These are phyloP conservation scores for Colletotrichum sp. DNA, from an alignment of 2,329 filamentous ascomycete genomes.

Conservation along the genomic window DNA sequence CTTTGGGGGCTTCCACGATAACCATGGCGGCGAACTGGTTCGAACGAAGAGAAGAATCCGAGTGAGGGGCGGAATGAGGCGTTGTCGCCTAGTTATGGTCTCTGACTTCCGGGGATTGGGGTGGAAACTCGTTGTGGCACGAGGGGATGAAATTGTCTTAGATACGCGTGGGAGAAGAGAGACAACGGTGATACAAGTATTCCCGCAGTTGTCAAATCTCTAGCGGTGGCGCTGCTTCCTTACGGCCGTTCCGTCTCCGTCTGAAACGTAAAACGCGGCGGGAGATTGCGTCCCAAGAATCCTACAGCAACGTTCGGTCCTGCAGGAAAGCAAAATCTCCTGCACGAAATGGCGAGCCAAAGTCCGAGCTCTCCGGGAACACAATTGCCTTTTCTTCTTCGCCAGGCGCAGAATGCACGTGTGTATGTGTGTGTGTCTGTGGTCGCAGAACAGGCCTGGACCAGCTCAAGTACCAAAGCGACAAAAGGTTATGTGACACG, in stretches of 20 bases:
- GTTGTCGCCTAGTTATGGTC: background rate
- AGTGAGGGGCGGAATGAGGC: background rate
- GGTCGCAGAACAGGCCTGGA: background rate
- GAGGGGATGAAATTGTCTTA: constrained; percentile 1
- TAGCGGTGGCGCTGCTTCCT: background rate
- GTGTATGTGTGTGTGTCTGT: background rate
- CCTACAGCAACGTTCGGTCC: background rate
- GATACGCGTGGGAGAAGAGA: background rate
- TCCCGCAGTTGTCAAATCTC: background rate
- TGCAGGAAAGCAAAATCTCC: background rate
- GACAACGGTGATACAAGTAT: constrained; percentile 2
- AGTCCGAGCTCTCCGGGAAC: background rate
- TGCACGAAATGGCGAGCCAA: background rate
- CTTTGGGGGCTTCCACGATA: background rate
- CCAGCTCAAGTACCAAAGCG: constrained; percentile 1
- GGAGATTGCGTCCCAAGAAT: background rate
- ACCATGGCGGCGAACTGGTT: constrained; percentile 1
- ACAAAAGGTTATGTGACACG: background rate
- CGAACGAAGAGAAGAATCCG: background rate
- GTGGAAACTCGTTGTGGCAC: background rate
- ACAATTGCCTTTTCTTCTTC: background rate
- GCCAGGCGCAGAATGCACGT: background rate
- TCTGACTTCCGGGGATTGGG: background rate
- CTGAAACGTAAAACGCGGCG: constrained; percentile 6
- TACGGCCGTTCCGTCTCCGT: background rate